Base-by-base conservation (phyloP, 169 alveolate species). In the Fabrea salina region DNA sequence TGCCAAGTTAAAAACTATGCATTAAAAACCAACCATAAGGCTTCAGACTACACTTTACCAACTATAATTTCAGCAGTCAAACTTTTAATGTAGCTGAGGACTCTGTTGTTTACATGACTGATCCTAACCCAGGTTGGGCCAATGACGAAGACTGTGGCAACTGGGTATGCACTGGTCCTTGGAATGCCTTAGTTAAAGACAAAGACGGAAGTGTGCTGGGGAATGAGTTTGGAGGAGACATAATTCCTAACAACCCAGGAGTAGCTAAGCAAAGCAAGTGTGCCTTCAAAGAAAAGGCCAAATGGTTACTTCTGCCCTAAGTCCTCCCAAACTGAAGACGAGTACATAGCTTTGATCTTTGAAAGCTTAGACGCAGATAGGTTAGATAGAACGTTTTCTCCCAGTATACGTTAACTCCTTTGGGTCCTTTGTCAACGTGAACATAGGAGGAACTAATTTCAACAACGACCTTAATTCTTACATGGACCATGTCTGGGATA, bases 401-500 rank as follows among this genome's bases (percentile, higher is more conserved):
- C 72, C 70, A 16, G 40, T 66, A 5, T 16, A 32, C 35, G 40
- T 82, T 5, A 33, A 68, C 4, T 39, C 82, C 25, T 43, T 13
- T 49, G 43, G 79, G 35, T 13, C 25, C 2, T 19, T 44, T 1
- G 35, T 50, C 8, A 35, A 77, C 7, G 35, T 7, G 1, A 49
- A 32, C 47, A 7, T 37, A 7, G 58, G 40, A 25, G 27, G 25
- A n/a, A n/a, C 70, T 1, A 22, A 22, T 1, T 81, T 56, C 51
- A 39, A 11, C 13, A 82, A 74, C 47, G 51, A 49, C n/a, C 25
- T 85, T n/a, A 79, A 85, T 27, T 22, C 83, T 1, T 85, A 68
- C 78, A 54, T 32, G 82, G 91, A 85, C 61, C 89, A 82, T 51
- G 39, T 37, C 30, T 82, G 91, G 89, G 86, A 68, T 59, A 86